phyloP scores from a whole-genome alignment of 106 monocot species.

The Ottelia alismoides region DNA sequence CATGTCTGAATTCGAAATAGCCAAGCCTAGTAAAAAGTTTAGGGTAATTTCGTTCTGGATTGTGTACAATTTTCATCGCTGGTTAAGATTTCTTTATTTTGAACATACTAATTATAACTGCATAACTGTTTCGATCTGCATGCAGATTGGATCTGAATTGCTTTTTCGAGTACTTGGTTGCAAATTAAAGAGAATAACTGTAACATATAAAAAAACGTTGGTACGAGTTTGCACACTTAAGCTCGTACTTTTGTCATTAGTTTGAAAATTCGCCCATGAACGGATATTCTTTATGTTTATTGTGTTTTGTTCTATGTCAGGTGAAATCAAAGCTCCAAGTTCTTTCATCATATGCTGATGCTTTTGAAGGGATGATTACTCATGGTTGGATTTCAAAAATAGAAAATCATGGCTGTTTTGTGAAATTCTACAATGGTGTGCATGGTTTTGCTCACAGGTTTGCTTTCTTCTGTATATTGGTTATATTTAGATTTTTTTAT shows the following conservation, averaged over 20 bases:
- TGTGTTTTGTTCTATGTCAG: too few species aligned
- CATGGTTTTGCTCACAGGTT: conserved; percentile 82
- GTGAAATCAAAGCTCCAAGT: conserved; percentile 85
- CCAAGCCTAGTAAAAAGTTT: conserved; percentile 82
- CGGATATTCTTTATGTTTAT: too few species aligned
- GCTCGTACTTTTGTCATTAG: too few species aligned
- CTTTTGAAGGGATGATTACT: conserved; percentile 58
- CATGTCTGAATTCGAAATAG: conserved; percentile 91
- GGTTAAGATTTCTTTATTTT: too few species aligned
- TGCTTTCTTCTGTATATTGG: too few species aligned
- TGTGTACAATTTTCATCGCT: too few species aligned
- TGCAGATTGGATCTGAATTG: conserved; percentile 84
- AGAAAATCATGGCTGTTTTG: conserved; percentile 91
- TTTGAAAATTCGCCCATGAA: too few species aligned
- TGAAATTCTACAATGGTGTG: conserved; percentile 92
- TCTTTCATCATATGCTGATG: conserved; percentile 86
- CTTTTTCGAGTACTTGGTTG: conserved; percentile 90
- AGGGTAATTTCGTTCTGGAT: conserved; percentile 64
- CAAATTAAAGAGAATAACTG: conserved; percentile 94
- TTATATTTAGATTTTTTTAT: too few species aligned
- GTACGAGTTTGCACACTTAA: conserved; percentile 18
- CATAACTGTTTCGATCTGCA: too few species aligned
- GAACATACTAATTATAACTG: too few species aligned
- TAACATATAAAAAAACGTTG: conserved; percentile 82
- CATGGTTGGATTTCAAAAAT: conserved; percentile 99